Base-by-base conservation (phyloP, 164 flowering plant species). In the Dillenia turbinata region DNA sequence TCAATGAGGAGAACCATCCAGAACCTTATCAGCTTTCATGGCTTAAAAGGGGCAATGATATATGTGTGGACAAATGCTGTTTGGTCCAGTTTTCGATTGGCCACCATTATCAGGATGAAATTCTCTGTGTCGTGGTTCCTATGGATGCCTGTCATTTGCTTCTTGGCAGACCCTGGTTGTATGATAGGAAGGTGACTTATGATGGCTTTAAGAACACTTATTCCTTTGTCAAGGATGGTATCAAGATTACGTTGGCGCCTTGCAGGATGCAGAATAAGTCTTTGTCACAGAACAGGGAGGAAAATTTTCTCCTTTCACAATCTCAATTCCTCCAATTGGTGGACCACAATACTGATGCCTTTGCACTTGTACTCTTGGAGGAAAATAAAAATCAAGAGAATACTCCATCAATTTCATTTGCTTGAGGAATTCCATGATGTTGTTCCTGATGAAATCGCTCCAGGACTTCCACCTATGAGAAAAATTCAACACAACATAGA, bases 401-500 rank as follows among this genome's bases (percentile, higher is more conserved):
- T 26, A 2, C 40, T 26, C 40, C 4, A 26, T 26, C 5, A 26
- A 5, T n/a, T n/a, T n/a, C 40, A n/a, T 44, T 53, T 53, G 19
- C 58, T 50, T 52, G 5, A 65, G 40, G 68, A 57, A 7, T 65
- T 49, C 58, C n/a, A 2, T 12, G 68, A 65, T 49, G 43, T 65
- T 9, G 49, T 65, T 50, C 68, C 55, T 10, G 62, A 65, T 10
- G 46, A 54, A 7, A 3, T 60, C 10, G 61, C 65, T 0, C 0
- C 2, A 0, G 56, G 65, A 8, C 33, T 67, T 13, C 66, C 65
- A 9, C 70, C 65, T 0, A 5, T 61, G 46, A 47, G 56, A 14
- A 65, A 44, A 9, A 61, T 61, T 3, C 48, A 67, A 47, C 65
- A 67, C 19, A 60, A 61, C 9, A 61, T 67, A 8, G 56, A 67